Base-by-base conservation (phyloP, 2,329 filamentous ascomycete species). In the Fusarium chaquense region DNA sequence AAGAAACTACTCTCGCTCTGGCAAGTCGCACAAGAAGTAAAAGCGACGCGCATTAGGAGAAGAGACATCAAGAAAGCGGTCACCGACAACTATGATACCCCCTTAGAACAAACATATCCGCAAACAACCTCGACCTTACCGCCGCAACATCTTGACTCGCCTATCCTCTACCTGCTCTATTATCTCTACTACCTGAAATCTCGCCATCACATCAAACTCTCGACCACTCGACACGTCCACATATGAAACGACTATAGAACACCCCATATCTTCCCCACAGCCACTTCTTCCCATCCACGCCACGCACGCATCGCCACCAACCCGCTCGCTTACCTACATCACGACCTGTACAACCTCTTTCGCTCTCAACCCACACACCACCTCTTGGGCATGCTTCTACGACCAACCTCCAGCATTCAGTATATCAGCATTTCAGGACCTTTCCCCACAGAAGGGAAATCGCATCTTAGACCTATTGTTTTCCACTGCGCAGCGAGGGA, bases 21-120 rank as follows among this genome's bases (percentile, higher is more conserved):
- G 67, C 66, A 78, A 78, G 71, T 67, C 70, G 45, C 75, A 77
- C 59, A 78, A 76, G 68, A 78, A 78, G 55, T 78, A 74, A 76
- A 65, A 15, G 18, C 26, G 32, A 41, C 38, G 33, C 26, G 32
- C 40, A 36, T 35, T 30, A 2, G 15, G 20, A 38, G 45, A 36
- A 69, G 50, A 55, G 55, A 66, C 49, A 49, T 30, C 35, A 32
- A 46, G 26, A 46, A 46, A 10, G 51, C 56, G 50, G 38, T 53
- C 50, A 53, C 68, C 68, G 53, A 68, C 60, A 67, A 20, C 18
- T 47, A 69, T 73, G 68, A 73, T 73, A 70, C 71, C 66, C 65
- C 52, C 56, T 45, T 72, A 67, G 49, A 60, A 51, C 53, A 49
- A 32, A 41, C 51, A 30, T 10, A 30, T 22, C 45, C 41, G 35